Base-by-base conservation (phyloP, 768 basidiomycete genomes). In the Grammothele lineata region DNA sequence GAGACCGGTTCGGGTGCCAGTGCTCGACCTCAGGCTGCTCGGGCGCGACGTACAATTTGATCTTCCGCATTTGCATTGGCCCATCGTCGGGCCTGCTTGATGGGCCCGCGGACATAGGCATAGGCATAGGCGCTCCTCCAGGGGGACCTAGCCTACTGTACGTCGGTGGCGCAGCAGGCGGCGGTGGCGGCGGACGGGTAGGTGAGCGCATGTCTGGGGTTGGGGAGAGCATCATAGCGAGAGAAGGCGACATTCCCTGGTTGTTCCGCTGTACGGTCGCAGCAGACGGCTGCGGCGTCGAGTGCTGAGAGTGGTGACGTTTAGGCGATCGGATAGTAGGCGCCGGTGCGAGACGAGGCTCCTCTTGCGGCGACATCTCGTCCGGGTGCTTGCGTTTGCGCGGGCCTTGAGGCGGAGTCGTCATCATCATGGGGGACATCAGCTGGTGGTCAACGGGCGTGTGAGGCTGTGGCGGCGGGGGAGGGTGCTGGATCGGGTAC, bases 191-290 rank as follows among this genome's bases (percentile, higher is more conserved):
- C 47, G 48, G 50, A 17, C 43, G 59, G 5, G 62, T 58, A n/a
- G 62, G 57, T 19, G 56, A 50, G 5, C 58, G 56, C 32, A 51
- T 34, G 18, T 62, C 59, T 6, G 37, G 35, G 24, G 57, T 49
- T 23, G 51, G 81, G n/a, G 81, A 80, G 36, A 82, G 72, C 56
- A 83, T 76, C 71, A 80, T 76, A 15, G 80, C 81, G 33, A 83
- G 59, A 15, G 81, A 83, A 6, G 82, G 82, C 2, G 80, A 82
- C 23, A 83, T 67, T 10, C 63, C 63, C 43, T 55, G 55, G 25
- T 47, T 62, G 67, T 6, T 9, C 6, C 35, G 35, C 8, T 14
- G 8, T 7, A 30, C 27, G 27, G 27, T 7, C 27, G 35, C 6
- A 9, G 35, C 7, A 15, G 50, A 38, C 4, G 54, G 56, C 39